Conservation (phyloP, 495 filamentous ascomycete genomes). For the Trichoderma virens region DNA sequence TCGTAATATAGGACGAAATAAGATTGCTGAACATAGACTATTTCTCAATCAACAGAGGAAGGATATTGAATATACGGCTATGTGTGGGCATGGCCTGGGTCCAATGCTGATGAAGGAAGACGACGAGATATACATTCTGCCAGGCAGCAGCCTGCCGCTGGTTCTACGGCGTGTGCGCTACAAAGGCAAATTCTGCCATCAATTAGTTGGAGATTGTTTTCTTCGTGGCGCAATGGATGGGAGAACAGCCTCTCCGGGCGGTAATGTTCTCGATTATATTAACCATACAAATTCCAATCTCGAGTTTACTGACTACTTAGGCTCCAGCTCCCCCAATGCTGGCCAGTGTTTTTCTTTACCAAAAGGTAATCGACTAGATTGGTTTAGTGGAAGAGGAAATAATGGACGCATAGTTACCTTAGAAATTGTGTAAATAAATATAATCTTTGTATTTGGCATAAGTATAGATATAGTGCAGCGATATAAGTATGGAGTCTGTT, state of each 20-base stretch:
- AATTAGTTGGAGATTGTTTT: background rate
- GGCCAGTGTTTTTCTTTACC: too few species aligned
- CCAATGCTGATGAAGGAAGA: background rate
- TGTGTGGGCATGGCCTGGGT: background rate
- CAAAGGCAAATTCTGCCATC: background rate
- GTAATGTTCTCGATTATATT: background rate
- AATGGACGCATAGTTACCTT: background rate
- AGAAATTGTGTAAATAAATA: background rate
- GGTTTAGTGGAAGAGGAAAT: too few species aligned
- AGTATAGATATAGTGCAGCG: too few species aligned
- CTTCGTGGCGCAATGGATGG: background rate
- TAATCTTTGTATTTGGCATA: too few species aligned
- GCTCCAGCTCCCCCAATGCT: too few species aligned
- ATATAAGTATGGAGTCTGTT: too few species aligned
- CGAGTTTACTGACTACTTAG: too few species aligned
- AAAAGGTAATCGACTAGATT: too few species aligned
- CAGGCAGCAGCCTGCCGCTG: background rate
- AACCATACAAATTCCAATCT: background rate
- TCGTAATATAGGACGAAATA: background rate
- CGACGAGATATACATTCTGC: background rate
- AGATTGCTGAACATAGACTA: background rate
- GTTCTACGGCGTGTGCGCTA: background rate
- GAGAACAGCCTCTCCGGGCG: too few species aligned
- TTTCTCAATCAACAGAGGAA: too few species aligned
- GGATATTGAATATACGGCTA: too few species aligned